Base-by-base conservation (phyloP, 2,329 filamentous ascomycete genomes). In the Diaporthe nobilis region DNA sequence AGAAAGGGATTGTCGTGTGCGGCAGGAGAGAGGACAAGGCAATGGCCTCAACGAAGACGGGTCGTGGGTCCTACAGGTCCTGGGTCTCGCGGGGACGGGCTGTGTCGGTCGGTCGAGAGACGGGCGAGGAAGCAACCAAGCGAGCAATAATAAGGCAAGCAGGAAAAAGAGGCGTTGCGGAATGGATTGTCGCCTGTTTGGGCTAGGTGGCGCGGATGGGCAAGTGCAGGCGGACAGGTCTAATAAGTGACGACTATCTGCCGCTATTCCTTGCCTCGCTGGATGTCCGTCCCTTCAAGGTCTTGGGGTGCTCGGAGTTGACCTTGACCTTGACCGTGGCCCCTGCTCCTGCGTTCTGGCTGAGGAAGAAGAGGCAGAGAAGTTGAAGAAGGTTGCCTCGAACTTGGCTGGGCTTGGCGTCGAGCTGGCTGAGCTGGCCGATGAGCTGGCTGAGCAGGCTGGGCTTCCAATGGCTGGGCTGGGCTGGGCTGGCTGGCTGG, bases 1-100 rank as follows among this genome's bases (percentile, higher is more conserved):
- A 72, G 71, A 72, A 72, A 63, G 71, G 71, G 71, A 72, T 63
- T 72, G 57, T 72, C 49, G 71, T 72, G 53, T 42, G 44, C 58
- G 37, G 71, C 44, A 25, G n/a, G 12, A 51, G 44, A 20, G 25
- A 65, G 42, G 39, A 42, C 37, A 61, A 61, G 42, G 25, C 44
- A 51, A 51, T 37, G 34, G 70, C 55, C 55, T 72, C 70, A 61
- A 39, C 34, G 22, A 7, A 31, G 58, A 61, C 57, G 42, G 57
- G 42, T 49, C 53, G 37, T 49, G 53, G 70, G 25, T 31, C 57
- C 53, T 55, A 31, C 15, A 39, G 10, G 70, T 49, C 42, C 53
- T 39, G 55, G 57, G 25, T 42, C 55, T 51, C 49, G 3, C n/a
- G 22, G 34, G n/a, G 39, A 53, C 47, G 25, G 44, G 68, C 55